phyloP scores from a whole-genome alignment of 2,329 filamentous ascomycete genomes.

The Penicillium thymicola region DNA sequence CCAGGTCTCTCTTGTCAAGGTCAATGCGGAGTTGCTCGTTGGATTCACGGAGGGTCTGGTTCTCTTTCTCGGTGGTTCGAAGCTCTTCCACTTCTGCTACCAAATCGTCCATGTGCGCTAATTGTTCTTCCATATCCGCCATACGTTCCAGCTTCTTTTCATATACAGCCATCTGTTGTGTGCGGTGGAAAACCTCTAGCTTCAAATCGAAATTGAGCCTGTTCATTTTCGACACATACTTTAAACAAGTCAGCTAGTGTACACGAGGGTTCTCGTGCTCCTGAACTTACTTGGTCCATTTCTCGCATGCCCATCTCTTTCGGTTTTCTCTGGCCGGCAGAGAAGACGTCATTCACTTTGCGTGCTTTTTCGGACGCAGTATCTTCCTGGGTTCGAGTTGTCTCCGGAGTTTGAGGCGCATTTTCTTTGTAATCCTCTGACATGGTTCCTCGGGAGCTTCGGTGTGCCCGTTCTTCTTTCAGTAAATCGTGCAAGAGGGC shows the following conservation, averaged over 20 bases:
- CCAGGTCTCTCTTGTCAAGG: constrained; percentile 41
- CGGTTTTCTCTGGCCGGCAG: constrained; percentile 33
- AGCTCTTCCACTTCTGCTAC: constrained; percentile 41
- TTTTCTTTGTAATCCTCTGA: constrained; percentile 26
- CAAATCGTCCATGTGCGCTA: constrained; percentile 37
- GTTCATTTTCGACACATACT: constrained; percentile 46
- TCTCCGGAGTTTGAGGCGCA: constrained; percentile 26
- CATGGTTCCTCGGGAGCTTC: constrained; percentile 28
- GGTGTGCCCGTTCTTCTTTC: constrained; percentile 42
- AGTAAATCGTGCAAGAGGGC: constrained; percentile 40
- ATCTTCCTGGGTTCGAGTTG: constrained; percentile 30
- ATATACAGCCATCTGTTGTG: constrained; percentile 35
- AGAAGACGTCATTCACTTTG: constrained; percentile 29
- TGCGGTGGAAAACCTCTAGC: constrained; percentile 41
- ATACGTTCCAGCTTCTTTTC: constrained; percentile 40
- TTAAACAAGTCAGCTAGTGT: constrained; percentile 14
- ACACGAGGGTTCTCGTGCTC: neutral
- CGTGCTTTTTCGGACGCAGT: constrained; percentile 36
- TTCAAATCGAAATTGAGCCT: constrained; percentile 46
- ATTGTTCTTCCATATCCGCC: constrained; percentile 34
- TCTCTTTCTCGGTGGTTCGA: constrained; percentile 35
- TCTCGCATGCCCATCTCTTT: constrained; percentile 43
- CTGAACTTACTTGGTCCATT: constrained; percentile 39
- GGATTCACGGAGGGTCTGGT: constrained; percentile 35
- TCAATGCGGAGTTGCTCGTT: constrained; percentile 39